Percentiles rank a stretch among this genome's conserved stretches.
Conservation (phyloP, 495 filamentous ascomycete genomes). For the Hyphodiscus hymeniophilus region DNA sequence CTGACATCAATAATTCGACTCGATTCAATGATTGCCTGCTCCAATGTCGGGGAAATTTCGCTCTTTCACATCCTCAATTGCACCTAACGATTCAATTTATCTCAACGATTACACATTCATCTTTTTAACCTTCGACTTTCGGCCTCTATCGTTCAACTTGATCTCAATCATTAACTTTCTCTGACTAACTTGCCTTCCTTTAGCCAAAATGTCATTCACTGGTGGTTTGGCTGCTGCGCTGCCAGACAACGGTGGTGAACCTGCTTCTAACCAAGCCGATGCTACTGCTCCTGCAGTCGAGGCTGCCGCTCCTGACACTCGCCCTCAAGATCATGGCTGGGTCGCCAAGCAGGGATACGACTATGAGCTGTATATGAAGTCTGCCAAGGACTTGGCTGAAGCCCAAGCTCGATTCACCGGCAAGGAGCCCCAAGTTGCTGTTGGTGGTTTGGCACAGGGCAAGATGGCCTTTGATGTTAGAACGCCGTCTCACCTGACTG, state of each 20-base stretch:
- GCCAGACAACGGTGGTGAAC: constrained; percentile 16
- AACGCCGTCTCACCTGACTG: no score
- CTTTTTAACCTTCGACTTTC: no score
- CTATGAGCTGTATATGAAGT: constrained; percentile 39
- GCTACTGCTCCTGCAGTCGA: constrained; percentile 21
- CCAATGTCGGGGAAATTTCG: no score
- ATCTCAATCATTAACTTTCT: neutral
- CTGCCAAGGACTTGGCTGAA: constrained; percentile 16
- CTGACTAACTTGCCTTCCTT: neutral
- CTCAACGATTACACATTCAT: no score
- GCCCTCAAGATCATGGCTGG: constrained; percentile 40
- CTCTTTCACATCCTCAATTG: no score
- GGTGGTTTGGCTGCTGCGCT: constrained; percentile 28
- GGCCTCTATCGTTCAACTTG: no score
- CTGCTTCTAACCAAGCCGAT: constrained; percentile 15
- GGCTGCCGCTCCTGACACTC: constrained; percentile 8
- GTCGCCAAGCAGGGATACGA: constrained; percentile 39
- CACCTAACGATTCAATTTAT: no score
- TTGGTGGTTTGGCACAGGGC: constrained; percentile 15
- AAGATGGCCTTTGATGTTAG: constrained; percentile 51
- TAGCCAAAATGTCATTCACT: constrained; percentile 29
- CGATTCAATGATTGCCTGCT: no score
- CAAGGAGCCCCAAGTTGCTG: constrained; percentile 24
- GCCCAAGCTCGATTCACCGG: constrained; percentile 21
- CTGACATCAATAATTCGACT: no score